Base-by-base conservation (phyloP, 2,329 filamentous ascomycete species). In the Blastomyces percursus region DNA sequence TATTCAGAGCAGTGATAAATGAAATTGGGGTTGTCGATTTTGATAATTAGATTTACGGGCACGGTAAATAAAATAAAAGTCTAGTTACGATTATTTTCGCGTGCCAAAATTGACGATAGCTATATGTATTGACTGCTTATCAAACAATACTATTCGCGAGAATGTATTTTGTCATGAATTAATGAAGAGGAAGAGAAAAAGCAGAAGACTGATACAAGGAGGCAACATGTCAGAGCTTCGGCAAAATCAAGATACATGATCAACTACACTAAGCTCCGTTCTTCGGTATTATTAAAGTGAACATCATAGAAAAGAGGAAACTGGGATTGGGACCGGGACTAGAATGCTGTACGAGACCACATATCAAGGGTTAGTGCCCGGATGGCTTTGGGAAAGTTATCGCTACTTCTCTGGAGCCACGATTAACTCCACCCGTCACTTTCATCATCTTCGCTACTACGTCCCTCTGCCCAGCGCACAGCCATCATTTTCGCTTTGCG, bases 401-500 rank as follows among this genome's bases (percentile, higher is more conserved):
- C 11, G n/a, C 7, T 35, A 58, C 55, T 19, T 44, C 16, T 56
- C 24, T 60, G 30, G 55, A 62, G 19, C 40, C 60, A 38, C 63
- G 35, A 24, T 58, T 40, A 56, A 40, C n/a, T 40, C 24, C 62
- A 50, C 12, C 44, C 59, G 35, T 65, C 61, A 57, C 65, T 61
- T 54, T 65, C 65, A 44, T 69, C 66, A 30, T 63, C 64, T 24
- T 56, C 54, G 9, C 54, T 40, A 21, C n/a, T n/a, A 27, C 70
- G 66, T 38, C 68, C 69, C 21, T 69, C 66, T 35, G 70, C 68
- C 68, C 69, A 72, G 54, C 69, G 67, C 62, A 72, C 66, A 19
- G 71, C 70, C 54, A 71, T 69, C 61, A 74, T 64, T 63, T 74
- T 74, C 6, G 73, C 72, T 61, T 65, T 66, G 56, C 70, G 64